Evolutionary conservation across 192 early-diverging fungal genomes (phyloP).

Genomic region (Spinellus fusiger): DNA sequence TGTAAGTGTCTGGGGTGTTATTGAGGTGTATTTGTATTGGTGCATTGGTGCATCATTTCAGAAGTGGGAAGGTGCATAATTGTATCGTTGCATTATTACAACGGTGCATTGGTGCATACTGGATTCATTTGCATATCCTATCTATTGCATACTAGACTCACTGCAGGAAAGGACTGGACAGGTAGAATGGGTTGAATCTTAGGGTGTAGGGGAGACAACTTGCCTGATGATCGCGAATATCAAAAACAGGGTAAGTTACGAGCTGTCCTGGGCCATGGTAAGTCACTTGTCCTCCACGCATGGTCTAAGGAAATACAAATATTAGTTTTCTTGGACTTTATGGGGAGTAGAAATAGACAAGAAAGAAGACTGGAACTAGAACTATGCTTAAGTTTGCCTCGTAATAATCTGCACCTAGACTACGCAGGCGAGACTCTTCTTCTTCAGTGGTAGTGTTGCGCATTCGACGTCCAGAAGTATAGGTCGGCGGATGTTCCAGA

Average conservation of each 20-base stretch:
- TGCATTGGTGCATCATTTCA: too few relatives aligned
- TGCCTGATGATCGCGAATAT: constrained; percentile 69
- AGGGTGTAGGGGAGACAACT: too few relatives aligned
- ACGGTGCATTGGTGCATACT: too few relatives aligned
- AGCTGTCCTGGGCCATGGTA: constrained; percentile 98
- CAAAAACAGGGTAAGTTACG: constrained; percentile 88
- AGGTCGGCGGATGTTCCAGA: constrained; percentile 85
- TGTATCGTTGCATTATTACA: too few relatives aligned
- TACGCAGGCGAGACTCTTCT: constrained; percentile 46
- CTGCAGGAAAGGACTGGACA: too few relatives aligned
- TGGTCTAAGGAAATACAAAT: constrained; percentile 43
- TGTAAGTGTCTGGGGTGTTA: too few relatives aligned
- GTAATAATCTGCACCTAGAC: constrained; percentile 66
- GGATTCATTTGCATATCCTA: neutral
- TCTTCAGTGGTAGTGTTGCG: constrained; percentile 43
- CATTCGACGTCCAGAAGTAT: constrained; percentile 85
- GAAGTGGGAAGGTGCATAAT: too few relatives aligned
- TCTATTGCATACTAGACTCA: neutral
- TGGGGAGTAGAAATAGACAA: constrained; percentile 1
- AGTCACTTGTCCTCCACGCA: constrained; percentile 89
- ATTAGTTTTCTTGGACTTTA: constrained; percentile 3
- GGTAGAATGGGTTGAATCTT: too few relatives aligned
- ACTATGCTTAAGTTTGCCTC: constrained; percentile 34
- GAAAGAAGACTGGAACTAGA: neutral
- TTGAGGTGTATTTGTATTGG: too few relatives aligned